Percentiles rank a stretch among this genome's conserved stretches.
Evolutionary conservation across 164 flowering plant genomes (phyloP).

Genomic region (Tetrastigma voinierianum): DNA sequence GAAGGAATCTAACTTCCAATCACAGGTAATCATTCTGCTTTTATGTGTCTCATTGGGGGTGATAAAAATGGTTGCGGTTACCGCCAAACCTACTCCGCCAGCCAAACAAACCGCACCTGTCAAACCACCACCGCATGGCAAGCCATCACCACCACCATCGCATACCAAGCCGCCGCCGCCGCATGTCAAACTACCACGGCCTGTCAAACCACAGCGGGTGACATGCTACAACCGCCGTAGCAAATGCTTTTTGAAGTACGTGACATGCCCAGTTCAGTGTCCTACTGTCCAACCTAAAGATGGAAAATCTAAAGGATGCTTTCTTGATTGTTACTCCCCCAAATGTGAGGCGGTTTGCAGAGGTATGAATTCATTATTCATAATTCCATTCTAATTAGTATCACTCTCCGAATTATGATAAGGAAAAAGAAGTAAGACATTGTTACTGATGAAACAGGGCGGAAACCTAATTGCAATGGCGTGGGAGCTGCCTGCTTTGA

Average conservation of each 20-base stretch:
- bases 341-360: conserved; percentile 37
- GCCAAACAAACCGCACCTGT: no score
- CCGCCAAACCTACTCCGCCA: no score
- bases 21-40: conserved; percentile 8
- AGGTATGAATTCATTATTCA: conserved; percentile 34
- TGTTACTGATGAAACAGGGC: no score
- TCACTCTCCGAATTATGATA: no score
- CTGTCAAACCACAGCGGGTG: not conserved
- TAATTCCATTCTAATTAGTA: no score
- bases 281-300: conserved; percentile 22
- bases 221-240: conserved; percentile 18
- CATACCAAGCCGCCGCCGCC: no score
- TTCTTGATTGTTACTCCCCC: conserved; percentile 33
- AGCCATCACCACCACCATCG: no score
- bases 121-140: no score
- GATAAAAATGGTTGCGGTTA: conserved; percentile 5
- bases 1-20: conserved; percentile 11
- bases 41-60: conserved; percentile 5
- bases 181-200: no score
- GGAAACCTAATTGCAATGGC: no score
- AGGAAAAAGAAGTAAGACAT: no score
- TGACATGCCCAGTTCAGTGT: conserved; percentile 30
- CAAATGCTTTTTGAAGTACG: conserved; percentile 22
- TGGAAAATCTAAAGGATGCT: conserved; percentile 33
- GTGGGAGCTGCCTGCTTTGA: no score